phyloP scores from a whole-genome alignment of 129 eudicot genomes.

The Erigeron canadensis region DNA sequence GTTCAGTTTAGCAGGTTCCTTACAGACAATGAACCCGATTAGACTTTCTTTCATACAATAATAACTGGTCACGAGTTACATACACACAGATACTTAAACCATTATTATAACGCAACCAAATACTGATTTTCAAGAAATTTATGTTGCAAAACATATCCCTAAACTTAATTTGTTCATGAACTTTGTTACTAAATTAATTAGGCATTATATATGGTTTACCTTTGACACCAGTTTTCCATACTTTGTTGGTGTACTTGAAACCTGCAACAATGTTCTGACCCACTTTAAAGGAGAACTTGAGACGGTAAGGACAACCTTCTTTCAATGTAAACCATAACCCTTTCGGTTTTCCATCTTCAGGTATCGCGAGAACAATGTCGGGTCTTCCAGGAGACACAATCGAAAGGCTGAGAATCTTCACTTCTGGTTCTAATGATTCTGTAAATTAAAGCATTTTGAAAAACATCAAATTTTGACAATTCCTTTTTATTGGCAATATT shows the following conservation, averaged over 20 bases:
- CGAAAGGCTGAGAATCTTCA: conserved; percentile 57
- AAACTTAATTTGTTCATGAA: background rate
- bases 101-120: no score
- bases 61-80: no score
- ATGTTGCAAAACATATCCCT: background rate
- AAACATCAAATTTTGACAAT: no score
- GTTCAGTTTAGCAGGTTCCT: no score
- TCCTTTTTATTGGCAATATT: no score
- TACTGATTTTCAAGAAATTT: no score
- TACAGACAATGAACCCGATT: no score
- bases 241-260: conserved; percentile 56
- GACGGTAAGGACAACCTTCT: conserved; percentile 59
- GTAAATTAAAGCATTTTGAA: conserved; percentile 1
- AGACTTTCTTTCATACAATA: no score
- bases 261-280: conserved; percentile 59
- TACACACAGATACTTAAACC: no score
- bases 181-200: background rate
- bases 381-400: conserved; percentile 59
- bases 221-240: conserved; percentile 69
- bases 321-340: conserved; percentile 70
- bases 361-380: conserved; percentile 56
- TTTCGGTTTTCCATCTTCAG: conserved; percentile 60
- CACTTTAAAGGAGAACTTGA: conserved; percentile 60
- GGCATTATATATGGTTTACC: conserved; percentile 32
- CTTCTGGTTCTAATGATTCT: conserved; percentile 67